Percentiles rank a stretch among this genome's conserved stretches.
These are phyloP conservation scores for Rhizophlyctis rosea DNA, from an alignment of 192 early-diverging fungal genomes.

Conservation along the genomic window DNA sequence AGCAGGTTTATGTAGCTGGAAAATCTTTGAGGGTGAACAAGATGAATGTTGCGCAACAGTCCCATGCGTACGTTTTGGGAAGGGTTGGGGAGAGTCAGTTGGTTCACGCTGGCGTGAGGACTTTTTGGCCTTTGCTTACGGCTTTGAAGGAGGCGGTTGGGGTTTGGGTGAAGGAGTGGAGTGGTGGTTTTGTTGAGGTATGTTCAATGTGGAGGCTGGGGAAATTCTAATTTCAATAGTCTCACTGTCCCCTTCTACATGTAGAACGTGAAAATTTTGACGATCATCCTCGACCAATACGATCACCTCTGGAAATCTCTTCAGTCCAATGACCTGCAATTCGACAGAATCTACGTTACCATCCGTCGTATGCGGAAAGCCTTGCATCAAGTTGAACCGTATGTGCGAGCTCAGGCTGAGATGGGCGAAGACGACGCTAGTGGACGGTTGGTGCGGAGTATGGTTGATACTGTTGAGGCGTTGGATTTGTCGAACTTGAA, in stretches of 20 bases:
- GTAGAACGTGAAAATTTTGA: slow-evolving; percentile 28
- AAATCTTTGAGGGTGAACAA: background rate
- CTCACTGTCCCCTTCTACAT: too few species aligned
- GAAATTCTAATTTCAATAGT: too few species aligned
- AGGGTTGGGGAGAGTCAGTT: slow-evolving; percentile 42
- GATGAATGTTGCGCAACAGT: slow-evolving; percentile 31
- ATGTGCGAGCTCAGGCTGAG: background rate
- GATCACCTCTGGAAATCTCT: slow-evolving; percentile 50
- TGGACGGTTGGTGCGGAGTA: background rate
- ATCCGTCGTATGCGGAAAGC: slow-evolving; percentile 27
- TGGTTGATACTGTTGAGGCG: slow-evolving; percentile 1
- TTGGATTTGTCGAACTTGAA: slow-evolving; percentile 12
- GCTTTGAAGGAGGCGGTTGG: slow-evolving; percentile 13
- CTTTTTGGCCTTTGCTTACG: slow-evolving; percentile 47
- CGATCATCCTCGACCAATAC: slow-evolving; percentile 50
- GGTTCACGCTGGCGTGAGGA: slow-evolving; percentile 36
- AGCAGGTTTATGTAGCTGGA: background rate
- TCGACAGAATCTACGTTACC: slow-evolving; percentile 55
- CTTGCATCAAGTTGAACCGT: background rate
- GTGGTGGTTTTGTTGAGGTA: too few species aligned
- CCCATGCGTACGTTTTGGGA: slow-evolving; percentile 33
- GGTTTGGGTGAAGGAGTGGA: background rate
- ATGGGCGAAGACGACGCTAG: slow-evolving; percentile 4
- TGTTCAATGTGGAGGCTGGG: too few species aligned
- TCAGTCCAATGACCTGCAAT: slow-evolving; percentile 35